Base-by-base conservation (phyloP, 1,284 basidiomycete genomes). In the Violaceomyces palustris region DNA sequence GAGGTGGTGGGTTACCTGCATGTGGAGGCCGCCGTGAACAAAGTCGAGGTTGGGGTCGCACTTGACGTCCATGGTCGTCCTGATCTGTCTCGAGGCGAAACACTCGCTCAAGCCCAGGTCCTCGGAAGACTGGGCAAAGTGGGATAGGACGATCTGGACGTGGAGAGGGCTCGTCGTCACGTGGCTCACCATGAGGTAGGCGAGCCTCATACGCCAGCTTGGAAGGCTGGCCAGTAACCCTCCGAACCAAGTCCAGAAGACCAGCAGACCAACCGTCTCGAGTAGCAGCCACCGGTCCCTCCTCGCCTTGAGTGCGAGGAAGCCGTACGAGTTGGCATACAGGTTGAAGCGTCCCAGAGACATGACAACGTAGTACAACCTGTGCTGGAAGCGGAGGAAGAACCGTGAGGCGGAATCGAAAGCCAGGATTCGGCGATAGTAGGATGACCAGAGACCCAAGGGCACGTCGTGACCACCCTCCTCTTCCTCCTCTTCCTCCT, bases 1-100 rank as follows among this genome's bases (percentile, higher is more conserved):
- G 48, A 97, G 80, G 75, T 97, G 94, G 70, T 98, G 93, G 4
- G 93, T 90, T 29, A 97, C 90, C 75, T 98, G 93, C 35, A 97
- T 83, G 67, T 98, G 90, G 19, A 82, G 82, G 3, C 89, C 93
- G 22, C 93, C 93, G 71, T 98, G 93, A 23, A 97, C 75, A 69
- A 91, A 96, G 55, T 83, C 87, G 59, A 96, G 79, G 34, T 82
- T 82, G 3, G 83, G 79, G 1, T 85, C 82, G 75, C 92, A 97
- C 50, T 87, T 82, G 28, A 98, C 90, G 74, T 98, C 94, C 56
- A 89, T 88, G 0, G 94, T 97, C 7, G 94, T 98, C 38, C 93
- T 85, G 50, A 98, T 78, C 74, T 98, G 93, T 24, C 94, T 84
- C 61, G 88, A 85, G 1, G 87, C 81, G 78, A 97, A 98, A 2